Evolutionary conservation across 2,329 filamentous ascomycete species (phyloP).

Genomic region (Pseudogymnoascus sp.): DNA sequence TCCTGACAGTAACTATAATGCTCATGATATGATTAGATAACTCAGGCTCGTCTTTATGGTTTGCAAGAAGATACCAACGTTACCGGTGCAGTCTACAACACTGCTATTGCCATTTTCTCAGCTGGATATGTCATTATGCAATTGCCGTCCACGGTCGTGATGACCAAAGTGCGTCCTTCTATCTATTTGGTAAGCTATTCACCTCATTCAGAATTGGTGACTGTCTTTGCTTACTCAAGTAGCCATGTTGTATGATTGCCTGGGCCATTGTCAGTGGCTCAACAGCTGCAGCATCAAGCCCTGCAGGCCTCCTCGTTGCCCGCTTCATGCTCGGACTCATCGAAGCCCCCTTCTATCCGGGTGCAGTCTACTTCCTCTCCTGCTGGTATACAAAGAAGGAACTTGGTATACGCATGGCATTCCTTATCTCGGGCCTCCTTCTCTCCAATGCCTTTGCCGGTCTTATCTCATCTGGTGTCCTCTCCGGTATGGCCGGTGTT

Average conservation of each 20-base stretch:
- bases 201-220: background rate
- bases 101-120: constrained; percentile 12
- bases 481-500: constrained; percentile 2
- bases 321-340: constrained; percentile 27
- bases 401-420: constrained; percentile 29
- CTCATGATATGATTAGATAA: background rate
- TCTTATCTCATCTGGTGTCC: constrained; percentile 33
- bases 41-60: background rate
- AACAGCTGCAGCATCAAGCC: constrained; percentile 30
- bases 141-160: constrained; percentile 40
- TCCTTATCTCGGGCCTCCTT: constrained; percentile 30
- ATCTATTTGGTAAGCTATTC: background rate
- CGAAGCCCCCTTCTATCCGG: constrained; percentile 22
- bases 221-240: background rate
- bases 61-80: background rate
- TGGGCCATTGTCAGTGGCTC: constrained; percentile 28
- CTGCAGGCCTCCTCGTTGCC: constrained; percentile 28
- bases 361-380: constrained; percentile 31
- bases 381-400: constrained; percentile 33
- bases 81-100: background rate
- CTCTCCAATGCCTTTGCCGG: constrained; percentile 39
- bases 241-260: constrained; percentile 17
- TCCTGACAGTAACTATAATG: background rate
- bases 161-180: constrained; percentile 27
- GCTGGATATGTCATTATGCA: constrained; percentile 45